Percentiles rank a stretch among this genome's conserved stretches.
These are phyloP conservation scores for Apiotrichum veenhuisii DNA, from an alignment of 1,284 basidiomycete genomes.

Conservation along the genomic window DNA sequence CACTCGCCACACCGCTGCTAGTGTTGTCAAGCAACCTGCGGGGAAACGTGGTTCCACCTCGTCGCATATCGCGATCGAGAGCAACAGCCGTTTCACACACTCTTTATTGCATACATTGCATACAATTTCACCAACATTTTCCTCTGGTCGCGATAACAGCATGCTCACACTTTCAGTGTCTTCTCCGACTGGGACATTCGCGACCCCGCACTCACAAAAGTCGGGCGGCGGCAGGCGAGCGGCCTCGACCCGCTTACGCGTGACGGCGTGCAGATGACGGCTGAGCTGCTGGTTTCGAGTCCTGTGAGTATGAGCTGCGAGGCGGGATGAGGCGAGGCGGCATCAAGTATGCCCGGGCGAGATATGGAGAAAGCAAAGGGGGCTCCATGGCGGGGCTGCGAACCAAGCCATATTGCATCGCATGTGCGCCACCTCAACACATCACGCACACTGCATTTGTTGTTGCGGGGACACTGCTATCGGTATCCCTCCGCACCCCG, in stretches of 20 bases:
- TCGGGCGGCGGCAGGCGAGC: slow-evolving; percentile 41
- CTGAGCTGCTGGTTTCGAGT: slow-evolving; percentile 45
- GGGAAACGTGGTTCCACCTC: too few relatives aligned
- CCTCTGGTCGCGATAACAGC: too few relatives aligned
- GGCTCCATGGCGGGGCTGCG: too few relatives aligned
- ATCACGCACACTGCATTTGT: background rate
- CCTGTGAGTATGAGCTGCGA: slow-evolving; percentile 27
- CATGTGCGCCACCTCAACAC: background rate
- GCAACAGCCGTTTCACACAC: too few relatives aligned
- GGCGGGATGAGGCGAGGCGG: background rate
- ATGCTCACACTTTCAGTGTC: slow-evolving; percentile 28
- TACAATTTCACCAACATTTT: too few relatives aligned
- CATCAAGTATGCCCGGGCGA: too few relatives aligned
- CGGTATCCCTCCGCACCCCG: background rate
- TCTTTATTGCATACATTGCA: too few relatives aligned
- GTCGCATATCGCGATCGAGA: too few relatives aligned
- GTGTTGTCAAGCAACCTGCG: too few relatives aligned
- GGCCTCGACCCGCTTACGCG: slow-evolving; percentile 38
- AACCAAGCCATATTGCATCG: background rate
- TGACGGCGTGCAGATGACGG: slow-evolving; percentile 35
- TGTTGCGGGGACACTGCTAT: background rate
- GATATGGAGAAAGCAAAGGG: too few relatives aligned
- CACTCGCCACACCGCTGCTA: too few relatives aligned
- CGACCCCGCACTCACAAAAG: slow-evolving; percentile 44
- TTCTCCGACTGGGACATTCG: slow-evolving; percentile 45